Evolutionary conservation across 2,329 filamentous ascomycete genomes (phyloP), one percentile per base, ranked within the genome.

Genomic region (Epichloe coenophiala): DNA sequence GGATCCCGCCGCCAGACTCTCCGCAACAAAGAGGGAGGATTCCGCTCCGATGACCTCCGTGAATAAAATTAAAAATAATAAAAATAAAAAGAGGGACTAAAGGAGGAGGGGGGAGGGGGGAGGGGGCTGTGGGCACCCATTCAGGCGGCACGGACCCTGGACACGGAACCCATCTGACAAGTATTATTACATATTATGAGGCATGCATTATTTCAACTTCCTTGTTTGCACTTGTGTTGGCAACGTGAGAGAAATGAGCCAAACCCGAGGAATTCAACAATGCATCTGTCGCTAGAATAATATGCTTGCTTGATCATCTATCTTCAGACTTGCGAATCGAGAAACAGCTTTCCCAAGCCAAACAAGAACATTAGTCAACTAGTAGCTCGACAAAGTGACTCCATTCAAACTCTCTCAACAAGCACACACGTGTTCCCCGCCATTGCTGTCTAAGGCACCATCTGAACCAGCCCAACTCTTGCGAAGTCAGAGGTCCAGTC

Each of bases 301-400:
- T 45, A 39, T 42, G 44, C 49, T 19, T 42, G 44, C 38, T 19
- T 36, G 8, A 36, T 33, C 42, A 45, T 46, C 44, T 37, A 36
- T 50, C 27, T 17, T 19, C 37, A 15, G 13, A 46, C 44, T 19
- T 33, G 11, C 4, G 23, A 50, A 33, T 6, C 33, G 43, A 41
- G 23, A 50, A 17, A 21, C 36, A 40, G 36, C 47, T 49, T 53
- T 58, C 55, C 57, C 55, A 54, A 58, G 55, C 59, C 58, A 54
- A 36, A 51, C 35, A 42, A 17, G 6, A 35, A 42, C 46, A 38
- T 38, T 42, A 37, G 31, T 49, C 47, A 38, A 31, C 40, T 23
- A 40, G 45, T 31, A 49, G 36, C 39, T 42, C 50, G 27, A 38
- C 35, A 50, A 45, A 45, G 27, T 11, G 39, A 48, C 13, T 37